These are phyloP conservation scores for Globisporangium acanthophoron DNA, from an alignment of 352 stramenopile species.

Conservation along the genomic window DNA sequence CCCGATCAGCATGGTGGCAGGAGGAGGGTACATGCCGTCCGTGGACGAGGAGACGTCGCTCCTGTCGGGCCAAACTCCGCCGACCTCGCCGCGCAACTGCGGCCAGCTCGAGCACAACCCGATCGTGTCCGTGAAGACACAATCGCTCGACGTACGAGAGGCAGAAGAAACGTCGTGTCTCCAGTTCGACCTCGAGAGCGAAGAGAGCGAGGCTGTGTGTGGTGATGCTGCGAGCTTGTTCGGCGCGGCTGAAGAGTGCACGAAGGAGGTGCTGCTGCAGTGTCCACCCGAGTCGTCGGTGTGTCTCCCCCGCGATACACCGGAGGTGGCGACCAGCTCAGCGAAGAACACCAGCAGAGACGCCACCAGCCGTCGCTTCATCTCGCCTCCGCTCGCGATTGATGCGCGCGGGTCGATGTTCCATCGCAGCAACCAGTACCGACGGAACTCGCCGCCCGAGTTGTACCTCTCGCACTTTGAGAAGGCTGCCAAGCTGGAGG, in stretches of 20 bases:
- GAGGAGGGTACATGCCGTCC: conserved; percentile 59
- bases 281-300: background rate
- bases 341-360: background rate
- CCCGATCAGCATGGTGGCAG: conserved; percentile 13
- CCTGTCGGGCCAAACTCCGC: conserved; percentile 41
- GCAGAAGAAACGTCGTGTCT: background rate
- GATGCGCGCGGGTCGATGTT: conserved; percentile 26
- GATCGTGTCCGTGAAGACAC: background rate
- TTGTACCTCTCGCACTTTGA: conserved; percentile 53
- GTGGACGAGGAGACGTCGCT: conserved; percentile 66
- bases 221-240: too few relatives aligned
- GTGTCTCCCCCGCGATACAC: background rate
- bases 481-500: conserved; percentile 40
- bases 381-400: conserved; percentile 54
- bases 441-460: conserved; percentile 65
- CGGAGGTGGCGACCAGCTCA: too few relatives aligned
- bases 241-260: background rate
- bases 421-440: conserved; percentile 25
- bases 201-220: background rate
- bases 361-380: conserved; percentile 15
- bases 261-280: background rate
- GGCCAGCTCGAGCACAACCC: background rate
- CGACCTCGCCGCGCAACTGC: conserved; percentile 29
- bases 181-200: conserved; percentile 13
- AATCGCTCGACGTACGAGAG: conserved; percentile 5